Base-by-base conservation (phyloP, 768 basidiomycete species). In the Agaricus blazei region DNA sequence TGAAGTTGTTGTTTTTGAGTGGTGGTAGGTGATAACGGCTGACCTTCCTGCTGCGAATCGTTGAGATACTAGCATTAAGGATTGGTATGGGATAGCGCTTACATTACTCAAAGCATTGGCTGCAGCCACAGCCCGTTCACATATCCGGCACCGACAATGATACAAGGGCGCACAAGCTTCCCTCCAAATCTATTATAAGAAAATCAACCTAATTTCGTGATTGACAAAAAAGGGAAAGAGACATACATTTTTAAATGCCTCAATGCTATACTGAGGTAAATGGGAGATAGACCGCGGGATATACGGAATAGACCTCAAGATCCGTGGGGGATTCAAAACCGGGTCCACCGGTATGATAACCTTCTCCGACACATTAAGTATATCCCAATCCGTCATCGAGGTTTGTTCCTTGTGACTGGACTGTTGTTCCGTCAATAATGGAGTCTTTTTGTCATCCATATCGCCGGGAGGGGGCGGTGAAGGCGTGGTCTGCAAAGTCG, bases 401-500 rank as follows among this genome's bases (percentile, higher is more conserved):
- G 34, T 8, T 1, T 3, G 7, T 34, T 31, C 14, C 23, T 53
- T 40, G n/a, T 36, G n/a, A 34, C 29, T 9, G n/a, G 40, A 2
- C 19, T 19, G 19, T 50, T 46, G 68, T 70, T 8, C 69, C 68
- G 3, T 70, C 68, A 52, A 72, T 75, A 44, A 69, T 67, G 11
- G 69, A 69, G 57, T 71, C 72, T 52, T 68, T 67, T 41, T 52
- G 9, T 66, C 63, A 19, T 64, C 70, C 6, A 61, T 63, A 23
- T 59, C 60, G 14, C 63, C 65, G 2, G 67, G 62, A 27, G 87
- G 87, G 0, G 87, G 84, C 0, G 88, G 88, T 1, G 84, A 87
- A 0, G 88, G 88, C 6, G 88, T 89, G n/a, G 88, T 90, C 58
- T 85, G 84, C 29, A 90, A 63, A 6, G 88, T 90, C 7, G 84